Conservation (phyloP, 192 early-diverging fungal species). For the Coemansia sp. region DNA sequence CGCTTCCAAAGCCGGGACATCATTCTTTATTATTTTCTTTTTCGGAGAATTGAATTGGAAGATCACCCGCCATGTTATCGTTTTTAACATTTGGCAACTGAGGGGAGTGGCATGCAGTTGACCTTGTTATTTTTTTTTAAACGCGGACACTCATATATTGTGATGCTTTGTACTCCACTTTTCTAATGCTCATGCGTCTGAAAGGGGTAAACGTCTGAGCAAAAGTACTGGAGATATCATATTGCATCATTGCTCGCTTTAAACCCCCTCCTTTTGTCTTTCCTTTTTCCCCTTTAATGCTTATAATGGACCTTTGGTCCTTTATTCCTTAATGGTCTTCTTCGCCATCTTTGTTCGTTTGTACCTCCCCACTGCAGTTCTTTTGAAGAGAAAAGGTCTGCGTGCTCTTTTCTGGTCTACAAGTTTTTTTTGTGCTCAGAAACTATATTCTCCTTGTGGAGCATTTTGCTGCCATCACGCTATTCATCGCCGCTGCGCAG, state of each 20-base stretch:
- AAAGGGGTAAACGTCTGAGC: background rate
- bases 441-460: background rate
- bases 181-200: background rate
- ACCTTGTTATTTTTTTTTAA: background rate
- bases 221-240: background rate
- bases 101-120: background rate
- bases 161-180: background rate
- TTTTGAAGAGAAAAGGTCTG: background rate
- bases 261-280: background rate
- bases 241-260: background rate
- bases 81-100: background rate
- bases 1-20: background rate
- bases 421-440: background rate
- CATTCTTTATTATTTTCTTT: background rate
- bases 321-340: background rate
- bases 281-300: background rate
- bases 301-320: background rate
- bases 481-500: constrained; percentile 10
- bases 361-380: background rate
- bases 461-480: background rate
- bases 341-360: background rate
- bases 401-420: background rate
- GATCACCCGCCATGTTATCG: background rate
- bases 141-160: background rate
- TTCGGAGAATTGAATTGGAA: background rate